phyloP scores from a whole-genome alignment of 2,329 filamentous ascomycete genomes.

The Helotiales sp. region DNA sequence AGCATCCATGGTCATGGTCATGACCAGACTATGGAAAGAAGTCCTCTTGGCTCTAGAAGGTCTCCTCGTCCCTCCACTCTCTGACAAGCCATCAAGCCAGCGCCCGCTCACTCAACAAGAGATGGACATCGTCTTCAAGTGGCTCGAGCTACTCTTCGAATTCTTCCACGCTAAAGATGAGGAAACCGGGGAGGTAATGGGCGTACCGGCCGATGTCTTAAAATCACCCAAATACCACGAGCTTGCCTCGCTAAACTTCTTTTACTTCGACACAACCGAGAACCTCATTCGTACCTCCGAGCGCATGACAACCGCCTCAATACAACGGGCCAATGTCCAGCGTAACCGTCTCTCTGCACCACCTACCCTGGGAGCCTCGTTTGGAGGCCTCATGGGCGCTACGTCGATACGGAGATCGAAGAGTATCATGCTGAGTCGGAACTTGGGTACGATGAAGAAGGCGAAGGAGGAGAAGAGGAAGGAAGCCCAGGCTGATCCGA shows the following conservation, averaged over 20 bases:
- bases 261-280: constrained; percentile 93
- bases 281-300: constrained; percentile 94
- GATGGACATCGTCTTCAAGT: constrained; percentile 92
- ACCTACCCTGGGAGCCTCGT: constrained; percentile 56
- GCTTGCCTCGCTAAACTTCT: constrained; percentile 94
- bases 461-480: constrained; percentile 95
- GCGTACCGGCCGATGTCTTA: constrained; percentile 87
- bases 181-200: constrained; percentile 78
- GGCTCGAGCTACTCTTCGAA: constrained; percentile 86
- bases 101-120: constrained; percentile 84
- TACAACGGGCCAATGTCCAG: constrained; percentile 75
- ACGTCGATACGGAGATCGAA: constrained; percentile 69
- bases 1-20: constrained; percentile 97
- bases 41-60: constrained; percentile 89
- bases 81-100: constrained; percentile 90
- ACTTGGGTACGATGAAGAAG: constrained; percentile 93
- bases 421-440: constrained; percentile 92
- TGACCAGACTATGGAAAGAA: constrained; percentile 98
- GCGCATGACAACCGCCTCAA: constrained; percentile 88
- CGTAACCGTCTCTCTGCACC: constrained; percentile 75
- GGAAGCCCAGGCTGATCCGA: constrained; percentile 94
- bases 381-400: constrained; percentile 68
- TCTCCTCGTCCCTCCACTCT: constrained; percentile 88
- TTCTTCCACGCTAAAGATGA: constrained; percentile 97
- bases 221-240: constrained; percentile 99